Percentiles rank a stretch among this genome's conserved stretches.
These are phyloP conservation scores for Fusarium sp. DNA, from an alignment of 2,329 filamentous ascomycete genomes.

Conservation along the genomic window DNA sequence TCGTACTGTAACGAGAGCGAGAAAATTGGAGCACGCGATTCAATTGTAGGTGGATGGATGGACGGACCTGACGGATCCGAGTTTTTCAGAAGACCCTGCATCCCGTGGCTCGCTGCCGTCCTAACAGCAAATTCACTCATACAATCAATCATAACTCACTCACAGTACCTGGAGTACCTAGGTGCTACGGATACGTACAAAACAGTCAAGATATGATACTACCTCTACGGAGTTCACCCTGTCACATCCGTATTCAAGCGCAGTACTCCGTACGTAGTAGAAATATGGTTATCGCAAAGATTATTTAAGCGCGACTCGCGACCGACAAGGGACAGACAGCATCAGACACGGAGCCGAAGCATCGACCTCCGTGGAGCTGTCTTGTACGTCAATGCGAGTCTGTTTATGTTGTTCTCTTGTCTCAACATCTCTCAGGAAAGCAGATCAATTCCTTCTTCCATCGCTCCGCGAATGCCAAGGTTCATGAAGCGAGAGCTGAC, in stretches of 20 bases:
- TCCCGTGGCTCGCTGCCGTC: constrained; percentile 27
- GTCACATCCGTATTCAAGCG: constrained; percentile 7
- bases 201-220: constrained; percentile 8
- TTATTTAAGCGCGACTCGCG: constrained; percentile 11
- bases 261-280: neutral
- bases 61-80: constrained; percentile 19
- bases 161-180: neutral
- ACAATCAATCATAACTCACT: constrained; percentile 38
- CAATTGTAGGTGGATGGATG: constrained; percentile 25
- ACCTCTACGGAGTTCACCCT: neutral
- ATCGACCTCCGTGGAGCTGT: neutral
- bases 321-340: constrained; percentile 3
- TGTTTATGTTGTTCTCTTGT: neutral
- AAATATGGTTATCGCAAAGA: neutral
- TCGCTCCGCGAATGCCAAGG: constrained; percentile 41
- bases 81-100: constrained; percentile 43
- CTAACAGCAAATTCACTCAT: constrained; percentile 46
- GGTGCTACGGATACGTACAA: neutral
- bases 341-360: constrained; percentile 15
- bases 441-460: constrained; percentile 28
- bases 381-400: neutral
- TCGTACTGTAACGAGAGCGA: constrained; percentile 12
- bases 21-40: constrained; percentile 26
- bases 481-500: constrained; percentile 29
- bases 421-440: neutral